These are phyloP conservation scores for Plasmodium sp. DNA, from an alignment of 169 alveolate genomes.

Conservation along the genomic window DNA sequence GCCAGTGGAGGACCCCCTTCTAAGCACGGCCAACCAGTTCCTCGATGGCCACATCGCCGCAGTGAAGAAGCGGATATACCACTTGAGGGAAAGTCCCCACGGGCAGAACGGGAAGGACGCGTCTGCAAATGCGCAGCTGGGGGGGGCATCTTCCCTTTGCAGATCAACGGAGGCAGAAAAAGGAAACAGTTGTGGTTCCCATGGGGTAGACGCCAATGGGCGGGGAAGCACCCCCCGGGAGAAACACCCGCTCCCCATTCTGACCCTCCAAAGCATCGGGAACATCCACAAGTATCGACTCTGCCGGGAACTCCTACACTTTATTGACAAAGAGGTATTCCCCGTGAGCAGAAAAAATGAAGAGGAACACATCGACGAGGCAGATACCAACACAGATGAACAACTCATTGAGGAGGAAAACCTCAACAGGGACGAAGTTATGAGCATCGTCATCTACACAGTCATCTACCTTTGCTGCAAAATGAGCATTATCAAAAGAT, in stretches of 20 bases:
- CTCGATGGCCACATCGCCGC: not conserved
- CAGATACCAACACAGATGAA: not conserved
- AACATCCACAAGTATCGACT: conserved; percentile 34
- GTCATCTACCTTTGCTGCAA: conserved; percentile 46
- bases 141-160: not conserved
- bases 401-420: not conserved
- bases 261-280: conserved; percentile 5
- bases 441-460: conserved; percentile 23
- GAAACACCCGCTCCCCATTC: conserved; percentile 23
- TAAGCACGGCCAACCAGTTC: not conserved
- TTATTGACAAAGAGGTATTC: conserved; percentile 1
- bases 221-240: not conserved
- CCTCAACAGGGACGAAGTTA: conserved; percentile 20
- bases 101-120: not conserved
- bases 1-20: not conserved
- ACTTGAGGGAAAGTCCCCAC: not conserved
- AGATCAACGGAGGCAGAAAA: not conserved
- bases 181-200: not conserved
- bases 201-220: not conserved
- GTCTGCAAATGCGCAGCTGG: not conserved
- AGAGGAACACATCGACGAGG: not conserved
- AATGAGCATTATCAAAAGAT: conserved; percentile 29
- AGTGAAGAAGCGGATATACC: not conserved
- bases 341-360: not conserved
- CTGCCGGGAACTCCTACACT: conserved; percentile 9